Evolutionary conservation across 495 filamentous ascomycete species (phyloP).

Genomic region (Trichoderma orchidacearum): DNA sequence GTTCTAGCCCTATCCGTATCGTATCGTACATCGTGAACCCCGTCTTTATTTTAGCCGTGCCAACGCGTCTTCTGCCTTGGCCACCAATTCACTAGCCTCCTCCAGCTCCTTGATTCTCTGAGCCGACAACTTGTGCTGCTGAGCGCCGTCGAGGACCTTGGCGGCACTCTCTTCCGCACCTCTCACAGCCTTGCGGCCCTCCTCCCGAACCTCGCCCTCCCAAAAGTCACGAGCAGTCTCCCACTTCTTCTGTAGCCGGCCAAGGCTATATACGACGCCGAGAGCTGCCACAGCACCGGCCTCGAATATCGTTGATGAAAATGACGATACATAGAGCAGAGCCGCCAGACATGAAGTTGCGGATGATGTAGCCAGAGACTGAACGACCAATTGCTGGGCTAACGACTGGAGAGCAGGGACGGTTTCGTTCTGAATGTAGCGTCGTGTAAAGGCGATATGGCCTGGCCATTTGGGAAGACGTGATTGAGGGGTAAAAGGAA

Average conservation of each 20-base stretch:
- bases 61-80: conserved; percentile 27
- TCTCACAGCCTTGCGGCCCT: conserved; percentile 59
- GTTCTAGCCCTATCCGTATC: background rate
- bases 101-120: conserved; percentile 32
- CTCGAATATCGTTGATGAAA: conserved; percentile 48
- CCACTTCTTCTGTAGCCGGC: conserved; percentile 70
- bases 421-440: conserved; percentile 44
- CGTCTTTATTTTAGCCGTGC: conserved; percentile 13
- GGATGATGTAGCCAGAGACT: conserved; percentile 53
- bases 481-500: conserved; percentile 4
- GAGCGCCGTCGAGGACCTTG: conserved; percentile 36
- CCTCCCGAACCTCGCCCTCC: conserved; percentile 66
- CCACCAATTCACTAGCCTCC: conserved; percentile 40
- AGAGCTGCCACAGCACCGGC: conserved; percentile 67
- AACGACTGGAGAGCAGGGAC: conserved; percentile 67
- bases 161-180: conserved; percentile 53
- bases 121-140: conserved; percentile 11
- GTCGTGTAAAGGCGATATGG: conserved; percentile 44
- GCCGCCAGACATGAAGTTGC: conserved; percentile 49
- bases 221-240: conserved; percentile 54
- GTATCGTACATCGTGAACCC: background rate
- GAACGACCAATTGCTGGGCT: conserved; percentile 64
- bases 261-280: conserved; percentile 58
- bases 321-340: conserved; percentile 51
- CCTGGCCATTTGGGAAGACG: conserved; percentile 19